phyloP scores from a whole-genome alignment of 108 stramenopile genomes.

The Nannochloropsis oceanica region DNA sequence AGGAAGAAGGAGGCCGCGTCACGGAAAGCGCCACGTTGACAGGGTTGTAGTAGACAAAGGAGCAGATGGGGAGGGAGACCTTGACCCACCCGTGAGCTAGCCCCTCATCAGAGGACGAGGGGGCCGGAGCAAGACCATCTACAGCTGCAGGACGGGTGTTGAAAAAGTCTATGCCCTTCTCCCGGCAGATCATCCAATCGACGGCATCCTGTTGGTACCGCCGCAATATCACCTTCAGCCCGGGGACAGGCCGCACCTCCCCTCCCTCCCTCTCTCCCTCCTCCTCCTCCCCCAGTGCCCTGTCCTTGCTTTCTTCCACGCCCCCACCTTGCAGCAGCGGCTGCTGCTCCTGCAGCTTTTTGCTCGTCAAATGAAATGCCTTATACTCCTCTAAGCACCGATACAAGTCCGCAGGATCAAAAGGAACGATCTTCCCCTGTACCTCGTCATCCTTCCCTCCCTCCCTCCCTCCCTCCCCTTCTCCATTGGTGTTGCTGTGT shows the following conservation, averaged over 20 bases:
- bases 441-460: neutral
- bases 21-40: neutral
- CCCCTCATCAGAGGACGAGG: neutral
- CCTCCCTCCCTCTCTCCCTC: neutral
- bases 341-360: neutral
- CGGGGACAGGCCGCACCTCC: neutral
- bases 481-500: neutral
- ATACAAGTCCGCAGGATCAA: neutral
- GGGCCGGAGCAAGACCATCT: neutral
- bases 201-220: neutral
- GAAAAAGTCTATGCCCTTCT: neutral
- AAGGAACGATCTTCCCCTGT: neutral
- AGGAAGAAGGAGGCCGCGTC: neutral
- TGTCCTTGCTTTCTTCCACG: too few species aligned
- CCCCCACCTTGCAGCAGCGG: neutral
- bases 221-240: neutral
- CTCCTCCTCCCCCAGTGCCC: too few species aligned
- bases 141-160: neutral
- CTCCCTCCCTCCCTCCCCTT: neutral
- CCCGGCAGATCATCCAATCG: neutral
- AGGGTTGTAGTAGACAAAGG: neutral
- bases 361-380: neutral
- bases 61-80: neutral
- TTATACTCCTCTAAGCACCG: neutral
- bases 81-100: neutral